phyloP scores from a whole-genome alignment of 2,329 filamentous ascomycete species.

The Aspergillus sp. region DNA sequence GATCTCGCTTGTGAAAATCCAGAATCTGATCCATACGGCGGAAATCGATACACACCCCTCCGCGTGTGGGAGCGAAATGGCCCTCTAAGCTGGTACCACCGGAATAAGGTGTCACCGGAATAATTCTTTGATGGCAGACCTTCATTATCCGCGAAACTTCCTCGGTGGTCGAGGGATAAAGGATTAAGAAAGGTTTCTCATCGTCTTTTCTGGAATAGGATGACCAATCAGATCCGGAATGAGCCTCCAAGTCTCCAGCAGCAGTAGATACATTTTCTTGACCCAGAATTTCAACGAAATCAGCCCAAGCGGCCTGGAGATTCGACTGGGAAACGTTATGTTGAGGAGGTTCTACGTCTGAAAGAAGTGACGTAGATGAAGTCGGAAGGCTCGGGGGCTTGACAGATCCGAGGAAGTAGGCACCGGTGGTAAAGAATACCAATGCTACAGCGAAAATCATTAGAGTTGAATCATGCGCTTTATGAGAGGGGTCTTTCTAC shows the following conservation, averaged over 20 bases:
- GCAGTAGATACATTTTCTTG: conserved; percentile 57
- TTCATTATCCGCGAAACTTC: conserved; percentile 85
- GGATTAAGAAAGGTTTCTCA: conserved; percentile 52
- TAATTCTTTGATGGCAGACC: conserved; percentile 69
- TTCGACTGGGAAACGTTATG: conserved; percentile 53
- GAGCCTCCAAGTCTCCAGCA: conserved; percentile 47
- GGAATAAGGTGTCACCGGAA: conserved; percentile 80
- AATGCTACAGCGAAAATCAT: conserved; percentile 37
- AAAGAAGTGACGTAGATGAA: conserved; percentile 53
- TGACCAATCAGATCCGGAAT: conserved; percentile 59
- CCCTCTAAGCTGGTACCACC: conserved; percentile 87
- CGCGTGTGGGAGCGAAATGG: conserved; percentile 74
- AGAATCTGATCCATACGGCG: conserved; percentile 76
- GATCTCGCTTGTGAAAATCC: conserved; percentile 66
- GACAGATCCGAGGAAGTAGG: conserved; percentile 51
- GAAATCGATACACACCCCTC: conserved; percentile 83
- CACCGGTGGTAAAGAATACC: conserved; percentile 44
- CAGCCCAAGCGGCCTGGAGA: conserved; percentile 58
- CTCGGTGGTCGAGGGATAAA: conserved; percentile 70
- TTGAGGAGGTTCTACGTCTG: conserved; percentile 40
- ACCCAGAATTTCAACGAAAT: conserved; percentile 56
- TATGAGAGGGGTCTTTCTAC: not conserved
- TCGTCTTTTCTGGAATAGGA: conserved; percentile 41
- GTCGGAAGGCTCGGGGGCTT: conserved; percentile 41
- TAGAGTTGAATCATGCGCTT: not conserved